Evolutionary conservation across 345 rosid genomes (phyloP), one percentile per base, ranked within the genome.

Genomic region (Rhodomyrtus tomentosa): DNA sequence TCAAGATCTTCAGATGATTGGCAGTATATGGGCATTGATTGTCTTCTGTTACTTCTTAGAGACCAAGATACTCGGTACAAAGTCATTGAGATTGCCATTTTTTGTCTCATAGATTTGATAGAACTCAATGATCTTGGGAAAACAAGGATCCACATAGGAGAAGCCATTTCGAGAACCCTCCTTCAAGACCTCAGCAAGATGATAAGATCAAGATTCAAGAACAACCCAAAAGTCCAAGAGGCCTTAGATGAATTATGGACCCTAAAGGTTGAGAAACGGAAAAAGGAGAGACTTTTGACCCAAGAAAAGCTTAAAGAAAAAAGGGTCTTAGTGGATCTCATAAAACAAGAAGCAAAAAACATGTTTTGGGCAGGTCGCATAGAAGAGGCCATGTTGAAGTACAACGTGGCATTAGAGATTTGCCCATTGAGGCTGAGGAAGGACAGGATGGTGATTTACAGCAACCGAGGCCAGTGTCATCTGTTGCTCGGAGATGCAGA

Each of bases 1-100:
- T 88, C 99, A 36, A 92, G 99, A 92, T 93, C 97, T 2, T 93
- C 95, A 15, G 95, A 92, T 87, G 93, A 95, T 79, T 96, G 98
- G 94, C 95, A 92, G 84, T 89, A 86, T 80, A 88, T 83, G 88
- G 97, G 95, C 36, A 91, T 95, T 50, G 98, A 95, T 84, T 93
- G 92, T 82, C 91, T 95, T 86, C 85, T 95, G 81, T 50, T 91
- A 52, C 94, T 96, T 86, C 94, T 96, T 56, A 95, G 93, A 88
- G 98, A 95, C 88, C 85, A 62, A 3, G 91, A 84, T 12, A 91
- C 92, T 49, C 91, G 96, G 88, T 84, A 90, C 76, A 85, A 88
- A 83, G 95, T 94, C 59, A 82, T 93, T 11, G 91, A 93, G 10
- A 86, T 86, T 20, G 89, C 92, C 74, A 93, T 92, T 42, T 48